Evolutionary conservation across 75 land plant genomes (phyloP).

Genomic region (Ceratopteris richardii): DNA sequence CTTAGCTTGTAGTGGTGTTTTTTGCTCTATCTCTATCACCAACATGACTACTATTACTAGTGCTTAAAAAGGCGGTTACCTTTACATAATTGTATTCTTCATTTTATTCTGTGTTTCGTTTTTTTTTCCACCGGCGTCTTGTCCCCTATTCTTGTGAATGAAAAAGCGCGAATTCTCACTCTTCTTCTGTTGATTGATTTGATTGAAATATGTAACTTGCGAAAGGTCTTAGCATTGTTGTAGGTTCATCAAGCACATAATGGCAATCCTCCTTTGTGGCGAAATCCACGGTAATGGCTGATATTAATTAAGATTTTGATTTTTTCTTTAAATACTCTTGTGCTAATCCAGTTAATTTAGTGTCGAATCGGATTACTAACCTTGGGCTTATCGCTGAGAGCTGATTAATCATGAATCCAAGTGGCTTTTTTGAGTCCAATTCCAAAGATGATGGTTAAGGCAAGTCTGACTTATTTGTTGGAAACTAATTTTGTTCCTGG

Average conservation of each 20-base stretch:
- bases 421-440: background rate
- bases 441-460: slow-evolving; percentile 1
- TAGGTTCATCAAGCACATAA: background rate
- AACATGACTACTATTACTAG: no score
- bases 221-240: background rate
- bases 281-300: background rate
- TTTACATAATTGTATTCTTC: no score
- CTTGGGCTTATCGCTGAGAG: background rate
- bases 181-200: background rate
- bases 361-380: background rate
- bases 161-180: no score
- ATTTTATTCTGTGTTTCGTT: no score
- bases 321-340: background rate
- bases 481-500: slow-evolving; percentile 3
- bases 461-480: background rate
- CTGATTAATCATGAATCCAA: slow-evolving; percentile 1
- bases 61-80: no score
- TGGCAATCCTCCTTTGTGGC: background rate
- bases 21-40: no score
- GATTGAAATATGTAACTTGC: background rate
- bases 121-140: no score
- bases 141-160: no score
- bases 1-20: no score
- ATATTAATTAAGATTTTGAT: slow-evolving; percentile 2
- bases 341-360: slow-evolving; percentile 2